Evolutionary conservation across 257 asterid genomes (phyloP).

Genomic region (Rauvolfia tetraphylla): DNA sequence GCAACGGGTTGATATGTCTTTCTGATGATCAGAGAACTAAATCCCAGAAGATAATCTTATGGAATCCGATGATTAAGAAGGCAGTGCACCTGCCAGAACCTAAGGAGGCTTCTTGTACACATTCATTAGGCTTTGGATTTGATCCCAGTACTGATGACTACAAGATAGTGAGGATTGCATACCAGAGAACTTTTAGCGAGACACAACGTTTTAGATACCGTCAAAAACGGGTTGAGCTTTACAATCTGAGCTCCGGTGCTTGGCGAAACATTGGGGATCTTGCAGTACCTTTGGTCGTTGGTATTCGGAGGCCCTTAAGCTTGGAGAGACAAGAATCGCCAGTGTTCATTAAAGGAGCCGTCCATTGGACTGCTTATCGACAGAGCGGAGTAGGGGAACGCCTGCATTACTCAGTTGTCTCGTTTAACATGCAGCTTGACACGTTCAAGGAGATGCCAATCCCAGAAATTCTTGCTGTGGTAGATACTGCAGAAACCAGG

Average conservation of each 20-base stretch:
- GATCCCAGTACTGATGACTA: neutral
- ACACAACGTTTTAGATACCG: neutral
- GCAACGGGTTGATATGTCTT: neutral
- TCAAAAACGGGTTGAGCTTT: neutral
- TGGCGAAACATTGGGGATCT: neutral
- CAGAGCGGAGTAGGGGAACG: neutral
- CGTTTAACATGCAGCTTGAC: neutral
- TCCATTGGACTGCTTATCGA: neutral
- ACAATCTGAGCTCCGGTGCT: neutral
- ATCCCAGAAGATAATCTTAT: neutral
- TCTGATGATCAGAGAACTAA: neutral
- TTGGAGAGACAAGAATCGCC: neutral
- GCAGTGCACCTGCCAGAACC: neutral
- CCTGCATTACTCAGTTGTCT: neutral
- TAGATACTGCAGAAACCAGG: neutral
- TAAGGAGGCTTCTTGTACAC: neutral
- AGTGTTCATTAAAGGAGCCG: neutral
- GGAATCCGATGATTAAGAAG: neutral
- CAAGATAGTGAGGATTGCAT: neutral
- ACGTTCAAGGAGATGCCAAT: neutral
- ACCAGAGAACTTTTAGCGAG: neutral
- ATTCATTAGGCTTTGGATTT: neutral
- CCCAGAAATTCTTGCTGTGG: neutral
- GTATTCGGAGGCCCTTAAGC: neutral
- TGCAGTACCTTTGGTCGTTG: neutral